Conservation (phyloP, 352 stramenopile genomes). For the Blastocystis sp. region DNA sequence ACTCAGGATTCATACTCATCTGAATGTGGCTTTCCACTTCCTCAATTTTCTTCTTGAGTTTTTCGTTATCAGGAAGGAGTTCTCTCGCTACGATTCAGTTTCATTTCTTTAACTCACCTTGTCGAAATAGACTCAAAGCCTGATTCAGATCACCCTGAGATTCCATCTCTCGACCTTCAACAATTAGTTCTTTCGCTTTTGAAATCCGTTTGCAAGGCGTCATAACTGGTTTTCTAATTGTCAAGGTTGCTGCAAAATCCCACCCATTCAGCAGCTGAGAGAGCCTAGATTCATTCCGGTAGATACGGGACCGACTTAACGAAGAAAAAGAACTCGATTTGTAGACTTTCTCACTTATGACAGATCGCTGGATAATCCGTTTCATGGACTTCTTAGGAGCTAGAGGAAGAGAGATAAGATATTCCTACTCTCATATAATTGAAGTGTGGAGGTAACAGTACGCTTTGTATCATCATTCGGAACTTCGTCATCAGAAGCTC, state of each 20-base stretch:
- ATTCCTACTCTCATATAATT: neutral
- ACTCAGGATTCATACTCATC: neutral
- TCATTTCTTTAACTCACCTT: neutral
- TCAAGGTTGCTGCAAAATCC: neutral
- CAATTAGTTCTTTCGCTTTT: conserved; percentile 10
- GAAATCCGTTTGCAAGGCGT: conserved; percentile 21
- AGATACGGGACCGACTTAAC: conserved; percentile 16
- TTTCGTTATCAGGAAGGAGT: neutral
- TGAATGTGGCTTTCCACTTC: conserved; percentile 9
- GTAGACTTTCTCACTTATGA: conserved; percentile 6
- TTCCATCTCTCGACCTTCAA: neutral
- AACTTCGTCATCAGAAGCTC: neutral
- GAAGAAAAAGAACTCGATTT: neutral
- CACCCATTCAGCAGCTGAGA: conserved; percentile 34
- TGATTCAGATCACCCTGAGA: neutral
- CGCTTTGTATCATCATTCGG: neutral
- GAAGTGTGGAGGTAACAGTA: neutral
- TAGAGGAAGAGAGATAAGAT: neutral
- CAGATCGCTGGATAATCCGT: conserved; percentile 22
- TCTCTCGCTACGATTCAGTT: neutral
- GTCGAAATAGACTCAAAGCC: neutral
- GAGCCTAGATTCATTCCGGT: conserved; percentile 44
- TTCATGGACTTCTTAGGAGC: conserved; percentile 21
- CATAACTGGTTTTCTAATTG: neutral
- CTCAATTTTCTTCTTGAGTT: conserved; percentile 5